Evolutionary conservation across 208 protist species (phyloP), one percentile per base, ranked within the genome.

Genomic region (Naegleria lovaniensis): DNA sequence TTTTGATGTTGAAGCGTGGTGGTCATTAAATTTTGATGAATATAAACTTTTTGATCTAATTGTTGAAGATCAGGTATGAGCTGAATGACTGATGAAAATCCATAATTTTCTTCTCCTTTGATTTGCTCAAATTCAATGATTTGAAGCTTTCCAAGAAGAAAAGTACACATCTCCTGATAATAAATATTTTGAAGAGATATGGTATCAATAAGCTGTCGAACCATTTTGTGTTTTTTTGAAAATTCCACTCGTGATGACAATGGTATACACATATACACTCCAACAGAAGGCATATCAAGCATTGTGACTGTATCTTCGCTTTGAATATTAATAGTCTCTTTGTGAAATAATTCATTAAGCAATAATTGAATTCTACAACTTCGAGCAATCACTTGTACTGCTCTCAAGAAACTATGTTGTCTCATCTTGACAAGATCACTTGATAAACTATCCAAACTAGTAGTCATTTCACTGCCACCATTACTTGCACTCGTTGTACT

Each of bases 51-150:
- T 36, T 79, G 29, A 13, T 79, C 67, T 36, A 79, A 33, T 9
- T 79, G 16, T 79, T 79, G 67, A 19, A 79, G n/a, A 79, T 79
- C 67, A 79, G 67, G 67, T 79, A 79, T 79, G 19, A 79, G 9
- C 36, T 79, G 67, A 36, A 79, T 79, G 5, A 79, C 67, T 36
- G 67, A 79, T 25, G 29, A 36, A 79, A 79, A 36, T 79, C 67
- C 67, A 79, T 79, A 36, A 79, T 36, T 79, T 79, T 79, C 29
- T 36, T 36, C 29, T 36, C 67, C 67, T 79, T 79, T 79, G 29
- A 79, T 36, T 79, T 79, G 67, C n/a, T 79, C 29, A 29, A 79
- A 36, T 79, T 79, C 67, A 79, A 79, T 79, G 36, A 79, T 79
- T 79, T 79, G 67, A 29, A 79, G 16, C n/a, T 79, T 79, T 36